Evolutionary conservation across 352 stramenopile genomes (phyloP), one percentile per base, ranked within the genome.

Genomic region (Peronospora farinosa): DNA sequence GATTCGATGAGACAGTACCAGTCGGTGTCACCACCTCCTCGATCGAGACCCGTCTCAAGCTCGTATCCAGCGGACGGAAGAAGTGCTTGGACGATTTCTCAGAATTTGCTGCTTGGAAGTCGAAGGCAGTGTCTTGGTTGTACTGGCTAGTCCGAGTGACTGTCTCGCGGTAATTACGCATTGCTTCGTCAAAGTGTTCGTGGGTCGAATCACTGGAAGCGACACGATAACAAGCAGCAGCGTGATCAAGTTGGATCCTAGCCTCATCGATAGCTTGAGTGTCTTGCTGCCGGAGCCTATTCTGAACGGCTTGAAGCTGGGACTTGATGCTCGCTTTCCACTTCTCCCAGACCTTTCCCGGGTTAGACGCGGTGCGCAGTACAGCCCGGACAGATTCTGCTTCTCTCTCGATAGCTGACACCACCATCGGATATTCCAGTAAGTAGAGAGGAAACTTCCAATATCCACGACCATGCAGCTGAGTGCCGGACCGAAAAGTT

Each of bases 381-480:
- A n/a, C n/a, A n/a, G n/a, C n/a, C n/a, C n/a, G 19, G 19, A 21
- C 7, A 37, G 40, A 1, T 19, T 15, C 2, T n/a, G 19, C 23
- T n/a, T 46, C 40, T 13, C 7, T 13, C 23, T 46, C 25, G 25
- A 46, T 46, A 0, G 40, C 23, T 13, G 23, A 35, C 4, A 46
- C 40, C 40, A 46, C 40, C 13, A 46, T 2, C 8, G 25, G 40
- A 33, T 46, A 46, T n/a, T 46, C 40, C 1, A 46, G n/a, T 13
- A 46, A 15, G 10, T 37, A 46, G 40, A n/a, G n/a, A n/a, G n/a
- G n/a, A n/a, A 46, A 36, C 23, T 21, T 46, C 8, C n/a, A 36
- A 7, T 46, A 37, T 9, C 25, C 40, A 23, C 23, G n/a, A 28
- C 1, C 46, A 7, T 27, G 5, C 23, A 27, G 23, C 23, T 27